phyloP scores from a whole-genome alignment of 495 filamentous ascomycete species.

The Acidiella bohemica region DNA sequence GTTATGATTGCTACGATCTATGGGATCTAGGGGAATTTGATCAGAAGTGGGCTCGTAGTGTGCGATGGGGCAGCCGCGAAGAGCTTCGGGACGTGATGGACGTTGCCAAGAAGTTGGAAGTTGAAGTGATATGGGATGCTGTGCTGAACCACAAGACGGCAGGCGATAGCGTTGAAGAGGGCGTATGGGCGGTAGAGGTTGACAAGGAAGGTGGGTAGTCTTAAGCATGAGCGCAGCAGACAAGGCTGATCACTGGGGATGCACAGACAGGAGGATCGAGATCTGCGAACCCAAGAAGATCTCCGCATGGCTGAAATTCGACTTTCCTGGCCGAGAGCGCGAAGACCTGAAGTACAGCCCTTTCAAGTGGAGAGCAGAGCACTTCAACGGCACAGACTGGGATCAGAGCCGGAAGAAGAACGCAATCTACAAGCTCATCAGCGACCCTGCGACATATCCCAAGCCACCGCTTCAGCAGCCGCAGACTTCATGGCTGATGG shows the following conservation, averaged over 20 bases:
- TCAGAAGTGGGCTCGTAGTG: slow-evolving; percentile 49
- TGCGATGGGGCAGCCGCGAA: slow-evolving; percentile 59
- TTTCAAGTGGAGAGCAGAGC: slow-evolving; percentile 54
- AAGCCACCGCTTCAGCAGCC: background rate
- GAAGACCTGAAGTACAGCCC: slow-evolving; percentile 41
- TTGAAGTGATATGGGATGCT: slow-evolving; percentile 59
- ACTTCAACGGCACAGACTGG: slow-evolving; percentile 60
- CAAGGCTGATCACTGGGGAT: background rate
- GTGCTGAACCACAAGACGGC: slow-evolving; percentile 67
- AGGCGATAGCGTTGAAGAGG: slow-evolving; percentile 49
- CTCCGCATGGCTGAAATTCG: slow-evolving; percentile 53
- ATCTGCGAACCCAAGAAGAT: slow-evolving; percentile 50
- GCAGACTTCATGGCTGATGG: background rate
- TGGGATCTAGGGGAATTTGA: slow-evolving; percentile 69
- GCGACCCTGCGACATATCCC: slow-evolving; percentile 28
- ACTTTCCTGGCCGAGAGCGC: slow-evolving; percentile 44
- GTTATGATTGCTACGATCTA: slow-evolving; percentile 68
- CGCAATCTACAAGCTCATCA: slow-evolving; percentile 56
- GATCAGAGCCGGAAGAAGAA: slow-evolving; percentile 43
- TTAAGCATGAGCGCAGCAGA: background rate
- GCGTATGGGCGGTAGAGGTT: slow-evolving; percentile 48
- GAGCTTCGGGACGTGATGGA: slow-evolving; percentile 43
- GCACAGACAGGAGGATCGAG: slow-evolving; percentile 39
- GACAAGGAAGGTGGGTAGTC: slow-evolving; percentile 35
- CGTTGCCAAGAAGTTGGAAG: slow-evolving; percentile 37